Base-by-base conservation (phyloP, 306 rosid genomes). In the Pyrus pyrifolia region DNA sequence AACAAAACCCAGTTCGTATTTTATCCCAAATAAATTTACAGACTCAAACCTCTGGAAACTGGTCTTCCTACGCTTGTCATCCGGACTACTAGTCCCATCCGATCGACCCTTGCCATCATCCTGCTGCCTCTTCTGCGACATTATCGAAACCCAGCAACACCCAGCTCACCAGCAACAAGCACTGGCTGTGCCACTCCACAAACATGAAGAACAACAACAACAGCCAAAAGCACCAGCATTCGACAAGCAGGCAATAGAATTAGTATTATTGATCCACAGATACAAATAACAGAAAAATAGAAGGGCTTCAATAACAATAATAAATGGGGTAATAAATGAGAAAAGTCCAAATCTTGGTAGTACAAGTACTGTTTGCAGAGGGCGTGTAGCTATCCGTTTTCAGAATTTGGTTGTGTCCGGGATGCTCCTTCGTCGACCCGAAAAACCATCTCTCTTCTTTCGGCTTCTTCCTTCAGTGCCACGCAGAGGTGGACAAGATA, bases 41-140 rank as follows among this genome's bases (percentile, higher is more conserved):
- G 46, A 33, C 3, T 10, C 52, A 30, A 81, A 89, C 98, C 82
- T 87, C 22, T 3, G 72, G 38, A 91, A 83, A 55, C 80, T 74
- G 27, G 94, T 85, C 87, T 83, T 87, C 68, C 92, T 67, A 57
- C 96, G 96, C 91, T 93, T 93, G 75, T 89, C 92, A 13, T 87
- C 92, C 0, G 95, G 83, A 70, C 62, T 65, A 60, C 71, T 27
- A 21, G 67, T 72, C 71, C 82, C 80, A 5, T 85, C 93, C 9
- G 89, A 74, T 33, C 80, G 81, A 69, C 77, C 80, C 75, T 85
- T 88, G 61, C 80, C 87, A n/a, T 93, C 96, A 42, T 93, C 98
- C 5, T 89, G 87, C 73, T 88, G 88, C 81, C 98, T 82, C 86
- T 91, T 91, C 83, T 87, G 93, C 75, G 98, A 93, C 98, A 91